Conservation (phyloP, 169 alveolate species). For the Plasmodium inui region DNA sequence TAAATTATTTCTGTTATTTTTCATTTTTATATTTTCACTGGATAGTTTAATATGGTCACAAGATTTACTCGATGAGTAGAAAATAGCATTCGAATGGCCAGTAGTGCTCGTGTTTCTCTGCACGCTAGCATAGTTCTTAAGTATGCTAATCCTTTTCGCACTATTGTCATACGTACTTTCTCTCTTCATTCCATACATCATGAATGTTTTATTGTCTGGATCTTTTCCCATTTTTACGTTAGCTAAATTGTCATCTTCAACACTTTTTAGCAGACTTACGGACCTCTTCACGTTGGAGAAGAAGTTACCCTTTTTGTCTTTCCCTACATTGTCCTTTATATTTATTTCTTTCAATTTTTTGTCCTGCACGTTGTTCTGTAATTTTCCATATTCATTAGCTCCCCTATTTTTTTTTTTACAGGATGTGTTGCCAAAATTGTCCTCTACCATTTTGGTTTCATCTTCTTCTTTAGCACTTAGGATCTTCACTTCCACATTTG, state of each 20-base stretch:
- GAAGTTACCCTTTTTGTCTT: neutral
- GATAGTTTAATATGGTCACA: conserved; percentile 35
- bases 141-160: neutral
- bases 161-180: conserved; percentile 21
- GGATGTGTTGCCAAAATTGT: neutral
- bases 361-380: neutral
- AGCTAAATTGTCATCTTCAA: neutral
- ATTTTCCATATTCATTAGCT: neutral
- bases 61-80: conserved; percentile 22
- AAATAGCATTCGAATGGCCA: neutral
- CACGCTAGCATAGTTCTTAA: neutral
- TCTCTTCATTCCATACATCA: neutral
- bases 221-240: neutral
- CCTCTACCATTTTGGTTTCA: neutral
- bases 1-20: conserved; percentile 13
- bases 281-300: conserved; percentile 1
- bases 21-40: conserved; percentile 27
- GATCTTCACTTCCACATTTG: conserved; percentile 27
- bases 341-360: conserved; percentile 11
- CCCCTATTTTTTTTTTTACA: neutral
- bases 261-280: neutral
- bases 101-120: neutral
- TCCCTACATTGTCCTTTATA: conserved; percentile 1
- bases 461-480: conserved; percentile 5
- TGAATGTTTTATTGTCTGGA: neutral